Evolutionary conservation across 768 basidiomycete species (phyloP).

Genomic region (Gloeostereum incarnatum): DNA sequence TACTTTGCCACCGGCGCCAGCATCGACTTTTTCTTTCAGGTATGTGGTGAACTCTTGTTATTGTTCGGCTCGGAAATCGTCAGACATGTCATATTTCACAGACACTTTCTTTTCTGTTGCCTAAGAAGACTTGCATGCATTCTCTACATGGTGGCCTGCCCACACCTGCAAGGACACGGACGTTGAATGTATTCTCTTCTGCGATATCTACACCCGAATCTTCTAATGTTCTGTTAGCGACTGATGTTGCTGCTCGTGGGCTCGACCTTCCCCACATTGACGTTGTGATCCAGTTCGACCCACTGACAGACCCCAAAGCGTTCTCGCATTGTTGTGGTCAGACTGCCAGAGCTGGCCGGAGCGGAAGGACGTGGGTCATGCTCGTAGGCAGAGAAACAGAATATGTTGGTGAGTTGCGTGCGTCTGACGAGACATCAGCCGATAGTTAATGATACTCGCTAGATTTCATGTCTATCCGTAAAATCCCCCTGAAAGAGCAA

Average conservation of each 20-base stretch:
- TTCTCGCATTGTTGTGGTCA: constrained; percentile 95
- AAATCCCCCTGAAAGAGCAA: constrained; percentile 70
- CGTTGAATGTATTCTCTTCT: constrained; percentile 62
- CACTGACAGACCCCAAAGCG: constrained; percentile 91
- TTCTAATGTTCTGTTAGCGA: constrained; percentile 83
- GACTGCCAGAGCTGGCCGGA: constrained; percentile 87
- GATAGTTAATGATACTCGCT: not conserved
- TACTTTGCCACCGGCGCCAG: constrained; percentile 97
- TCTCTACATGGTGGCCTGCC: constrained; percentile 84
- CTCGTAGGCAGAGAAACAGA: constrained; percentile 73
- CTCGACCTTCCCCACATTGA: constrained; percentile 96
- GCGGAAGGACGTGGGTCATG: constrained; percentile 78
- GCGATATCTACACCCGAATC: constrained; percentile 49
- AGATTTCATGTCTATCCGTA: constrained; percentile 88
- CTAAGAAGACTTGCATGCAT: constrained; percentile 39
- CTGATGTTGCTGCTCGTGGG: constrained; percentile 95
- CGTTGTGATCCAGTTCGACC: constrained; percentile 90
- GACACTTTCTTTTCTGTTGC: constrained; percentile 61
- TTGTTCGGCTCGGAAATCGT: constrained; percentile 1
- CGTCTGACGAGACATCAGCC: constrained; percentile 15
- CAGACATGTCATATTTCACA: constrained; percentile 17
- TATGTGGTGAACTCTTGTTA: constrained; percentile 25
- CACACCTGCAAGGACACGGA: constrained; percentile 71
- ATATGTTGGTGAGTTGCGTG: constrained; percentile 85
- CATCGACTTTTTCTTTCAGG: constrained; percentile 97